Conservation (phyloP, 1,284 basidiomycete species). For the Apiotrichum gamsii region DNA sequence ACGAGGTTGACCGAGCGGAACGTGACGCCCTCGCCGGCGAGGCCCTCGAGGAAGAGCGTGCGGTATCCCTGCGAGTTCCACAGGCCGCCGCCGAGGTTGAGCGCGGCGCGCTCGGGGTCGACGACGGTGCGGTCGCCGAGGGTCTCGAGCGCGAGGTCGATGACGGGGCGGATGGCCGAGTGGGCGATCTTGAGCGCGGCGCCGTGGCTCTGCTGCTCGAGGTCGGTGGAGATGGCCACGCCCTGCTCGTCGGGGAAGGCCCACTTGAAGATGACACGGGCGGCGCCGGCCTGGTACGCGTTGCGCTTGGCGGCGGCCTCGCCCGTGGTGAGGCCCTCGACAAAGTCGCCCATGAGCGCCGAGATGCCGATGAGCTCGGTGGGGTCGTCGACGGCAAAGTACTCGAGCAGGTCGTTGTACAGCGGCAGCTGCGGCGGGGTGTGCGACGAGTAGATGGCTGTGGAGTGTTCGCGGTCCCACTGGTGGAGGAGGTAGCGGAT, state of each 20-base stretch:
- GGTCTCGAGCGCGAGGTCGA: conserved; percentile 27
- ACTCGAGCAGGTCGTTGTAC: conserved; percentile 32
- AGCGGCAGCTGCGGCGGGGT: conserved; percentile 22
- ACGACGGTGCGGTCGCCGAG: conserved; percentile 35
- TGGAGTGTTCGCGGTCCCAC: conserved; percentile 29
- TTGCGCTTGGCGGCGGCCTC: conserved; percentile 34
- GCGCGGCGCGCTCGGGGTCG: conserved; percentile 21
- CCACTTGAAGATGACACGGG: conserved; percentile 32
- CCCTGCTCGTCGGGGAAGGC: conserved; percentile 32
- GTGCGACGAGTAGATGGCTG: conserved; percentile 22
- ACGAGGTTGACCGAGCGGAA: conserved; percentile 31
- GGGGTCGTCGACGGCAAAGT: conserved; percentile 34
- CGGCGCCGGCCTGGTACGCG: conserved; percentile 36
- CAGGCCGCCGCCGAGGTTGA: conserved; percentile 38
- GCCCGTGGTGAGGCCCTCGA: conserved; percentile 23
- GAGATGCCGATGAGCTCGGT: conserved; percentile 34
- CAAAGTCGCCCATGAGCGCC: conserved; percentile 25
- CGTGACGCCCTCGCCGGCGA: conserved; percentile 21
- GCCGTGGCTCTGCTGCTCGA: conserved; percentile 11
- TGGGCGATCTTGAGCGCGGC: conserved; percentile 27
- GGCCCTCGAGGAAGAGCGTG: conserved; percentile 25
- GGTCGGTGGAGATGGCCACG: conserved; percentile 2
- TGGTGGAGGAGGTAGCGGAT: conserved; percentile 29
- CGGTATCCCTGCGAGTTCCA: conserved; percentile 36
- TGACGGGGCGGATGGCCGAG: conserved; percentile 21